Evolutionary conservation across 805 yeast species (phyloP).

Genomic region (Metschnikowia chrysomelidarum): DNA sequence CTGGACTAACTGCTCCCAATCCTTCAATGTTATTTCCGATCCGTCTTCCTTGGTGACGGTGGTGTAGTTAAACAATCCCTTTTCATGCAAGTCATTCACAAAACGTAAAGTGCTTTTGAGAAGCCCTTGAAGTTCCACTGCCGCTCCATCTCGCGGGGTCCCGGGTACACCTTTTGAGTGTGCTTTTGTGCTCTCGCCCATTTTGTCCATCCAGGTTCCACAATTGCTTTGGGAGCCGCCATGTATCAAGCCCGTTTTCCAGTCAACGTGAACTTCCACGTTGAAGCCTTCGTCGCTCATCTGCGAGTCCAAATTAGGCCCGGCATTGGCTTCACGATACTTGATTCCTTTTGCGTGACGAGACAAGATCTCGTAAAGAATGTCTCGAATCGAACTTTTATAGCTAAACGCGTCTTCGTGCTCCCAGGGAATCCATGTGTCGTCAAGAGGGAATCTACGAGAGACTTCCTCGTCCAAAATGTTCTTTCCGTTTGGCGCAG

Average conservation of each 20-base stretch:
- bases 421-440: constrained; percentile 64
- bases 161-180: constrained; percentile 92
- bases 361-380: constrained; percentile 76
- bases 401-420: constrained; percentile 76
- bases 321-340: constrained; percentile 95
- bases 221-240: constrained; percentile 94
- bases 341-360: constrained; percentile 88
- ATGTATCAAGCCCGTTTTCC: constrained; percentile 82
- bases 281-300: constrained; percentile 93
- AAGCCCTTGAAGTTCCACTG: constrained; percentile 86
- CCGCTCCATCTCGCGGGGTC: constrained; percentile 97
- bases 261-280: constrained; percentile 75
- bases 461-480: constrained; percentile 70
- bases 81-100: constrained; percentile 55
- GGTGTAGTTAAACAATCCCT: constrained; percentile 56
- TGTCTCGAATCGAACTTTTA: constrained; percentile 67
- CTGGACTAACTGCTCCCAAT: constrained; percentile 73
- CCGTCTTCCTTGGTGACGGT: constrained; percentile 63
- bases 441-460: constrained; percentile 89
- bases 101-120: constrained; percentile 82
- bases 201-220: constrained; percentile 99
- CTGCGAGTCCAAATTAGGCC: constrained; percentile 80
- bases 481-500: constrained; percentile 65
- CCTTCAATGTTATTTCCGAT: constrained; percentile 48
- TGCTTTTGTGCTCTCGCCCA: constrained; percentile 91